Conservation (phyloP, 768 basidiomycete species). For the Serendipita sp. region DNA sequence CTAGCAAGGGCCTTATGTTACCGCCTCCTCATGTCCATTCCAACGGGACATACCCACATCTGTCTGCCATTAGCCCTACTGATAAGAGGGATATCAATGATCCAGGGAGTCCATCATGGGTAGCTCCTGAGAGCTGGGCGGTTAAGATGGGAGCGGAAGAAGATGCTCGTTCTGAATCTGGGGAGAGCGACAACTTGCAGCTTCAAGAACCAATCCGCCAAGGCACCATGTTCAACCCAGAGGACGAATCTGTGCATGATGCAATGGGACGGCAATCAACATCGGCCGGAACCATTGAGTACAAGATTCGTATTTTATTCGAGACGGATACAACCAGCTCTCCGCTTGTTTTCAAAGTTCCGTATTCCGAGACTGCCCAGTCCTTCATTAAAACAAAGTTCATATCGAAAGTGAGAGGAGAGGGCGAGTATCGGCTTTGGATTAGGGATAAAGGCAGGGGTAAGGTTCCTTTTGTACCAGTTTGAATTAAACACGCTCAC, state of each 20-base stretch:
- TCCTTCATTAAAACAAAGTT: neutral
- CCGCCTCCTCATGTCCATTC: neutral
- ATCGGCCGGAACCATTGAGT: neutral
- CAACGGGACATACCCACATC: neutral
- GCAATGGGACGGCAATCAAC: no score
- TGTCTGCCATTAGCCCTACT: neutral
- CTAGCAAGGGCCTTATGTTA: no score
- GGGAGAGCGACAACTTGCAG: constrained; percentile 2
- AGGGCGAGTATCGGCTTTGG: neutral
- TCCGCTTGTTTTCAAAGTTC: neutral
- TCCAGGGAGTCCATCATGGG: neutral
- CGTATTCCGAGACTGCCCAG: neutral
- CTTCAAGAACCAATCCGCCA: neutral
- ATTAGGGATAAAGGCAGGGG: neutral
- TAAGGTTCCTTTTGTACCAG: neutral
- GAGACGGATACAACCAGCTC: neutral
- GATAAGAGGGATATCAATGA: neutral
- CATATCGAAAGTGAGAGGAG: neutral
- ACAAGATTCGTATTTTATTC: neutral
- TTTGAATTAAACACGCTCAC: neutral
- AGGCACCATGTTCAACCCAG: neutral
- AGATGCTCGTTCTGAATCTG: neutral
- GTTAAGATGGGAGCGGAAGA: neutral
- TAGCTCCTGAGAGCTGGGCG: constrained; percentile 2
- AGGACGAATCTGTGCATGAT: neutral